Percentiles rank a stretch among this genome's conserved stretches.
Evolutionary conservation across 2,329 filamentous ascomycete species (phyloP).

Genomic region (Diaporthe humulicola): DNA sequence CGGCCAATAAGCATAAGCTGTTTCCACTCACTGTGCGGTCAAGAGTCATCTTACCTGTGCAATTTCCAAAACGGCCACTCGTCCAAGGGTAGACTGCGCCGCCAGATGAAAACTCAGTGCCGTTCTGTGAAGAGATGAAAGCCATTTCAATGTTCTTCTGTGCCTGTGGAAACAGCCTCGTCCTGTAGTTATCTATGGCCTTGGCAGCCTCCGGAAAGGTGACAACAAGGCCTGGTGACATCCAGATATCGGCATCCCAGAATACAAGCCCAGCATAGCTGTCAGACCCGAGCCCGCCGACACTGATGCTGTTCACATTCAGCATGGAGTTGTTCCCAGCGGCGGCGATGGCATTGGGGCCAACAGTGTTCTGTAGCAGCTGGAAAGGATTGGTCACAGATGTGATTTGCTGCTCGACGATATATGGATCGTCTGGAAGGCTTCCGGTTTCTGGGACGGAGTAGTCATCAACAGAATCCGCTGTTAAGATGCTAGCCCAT

Average conservation of each 20-base stretch:
- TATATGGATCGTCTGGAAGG: conserved; percentile 67
- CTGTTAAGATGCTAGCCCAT: conserved; percentile 73
- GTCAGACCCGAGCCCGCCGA: conserved; percentile 48
- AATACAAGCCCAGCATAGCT: conserved; percentile 37
- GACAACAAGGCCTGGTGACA: conserved; percentile 30
- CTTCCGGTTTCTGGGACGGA: conserved; percentile 64
- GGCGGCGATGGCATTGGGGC: conserved; percentile 56
- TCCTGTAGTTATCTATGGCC: conserved; percentile 31
- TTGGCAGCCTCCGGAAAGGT: conserved; percentile 36
- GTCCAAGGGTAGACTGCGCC: conserved; percentile 39
- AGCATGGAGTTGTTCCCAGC: conserved; percentile 53
- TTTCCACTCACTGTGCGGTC: background rate
- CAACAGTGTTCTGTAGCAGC: conserved; percentile 64
- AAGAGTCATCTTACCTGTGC: conserved; percentile 3
- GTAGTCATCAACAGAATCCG: conserved; percentile 74
- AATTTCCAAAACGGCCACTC: conserved; percentile 36
- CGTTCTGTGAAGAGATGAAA: conserved; percentile 57
- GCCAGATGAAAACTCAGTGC: conserved; percentile 51
- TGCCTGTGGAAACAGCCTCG: conserved; percentile 32
- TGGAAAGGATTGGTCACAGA: conserved; percentile 69
- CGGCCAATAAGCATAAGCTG: conserved; percentile 57
- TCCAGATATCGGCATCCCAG: conserved; percentile 40
- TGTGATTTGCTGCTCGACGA: conserved; percentile 67
- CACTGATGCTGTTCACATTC: conserved; percentile 43
- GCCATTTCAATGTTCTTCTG: conserved; percentile 37